Base-by-base conservation (phyloP, 106 monocot genomes). In the Dactylorhiza incarnata region DNA sequence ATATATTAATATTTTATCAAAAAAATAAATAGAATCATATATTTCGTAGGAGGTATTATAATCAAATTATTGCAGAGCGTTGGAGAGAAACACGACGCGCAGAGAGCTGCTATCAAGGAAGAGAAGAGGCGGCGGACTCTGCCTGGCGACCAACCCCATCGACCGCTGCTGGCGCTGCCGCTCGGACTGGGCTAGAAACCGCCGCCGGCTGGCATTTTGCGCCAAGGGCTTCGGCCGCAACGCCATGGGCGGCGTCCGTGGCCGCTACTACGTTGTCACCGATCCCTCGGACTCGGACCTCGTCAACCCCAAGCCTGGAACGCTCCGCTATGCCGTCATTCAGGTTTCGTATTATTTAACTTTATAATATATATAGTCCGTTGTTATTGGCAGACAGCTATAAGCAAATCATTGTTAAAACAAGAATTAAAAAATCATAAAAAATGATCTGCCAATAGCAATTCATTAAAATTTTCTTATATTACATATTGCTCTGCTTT, bases 91-190 rank as follows among this genome's bases (percentile, higher is more conserved):
- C 74, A 79, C 11, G 50, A 82, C 86, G 13, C 49, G 80, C 16
- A 49, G 86, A 53, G 5, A 43, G 2, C 66, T 83, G 11, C 48
- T 77, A 14, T 44, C 54, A 17, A 25, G 73, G 45, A 51, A 49
- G 15, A 45, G 45, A 25, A 51, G 8, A 17, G 48, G 55, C 9
- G 59, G n/a, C 7, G 82, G 75, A 9, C 68, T 61, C 7, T 89
- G 89, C 83, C 11, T 58, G 48, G 82, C 84, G 4, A 86, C 84
- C 49, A 89, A 89, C 79, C 86, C 89, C 4, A 89, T 89, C 76
- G 89, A 89, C 72, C 78, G 86, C 1, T 89, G 89, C 79, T 89
- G 89, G 89, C 55, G 89, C 49, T 88, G 88, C 82, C 29, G 29
- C 1, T 16, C n/a, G 7, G 66, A 85, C 70, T 88, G 88, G 88